Evolutionary conservation across 768 basidiomycete species (phyloP).

Genomic region (Kwoniella sp.): DNA sequence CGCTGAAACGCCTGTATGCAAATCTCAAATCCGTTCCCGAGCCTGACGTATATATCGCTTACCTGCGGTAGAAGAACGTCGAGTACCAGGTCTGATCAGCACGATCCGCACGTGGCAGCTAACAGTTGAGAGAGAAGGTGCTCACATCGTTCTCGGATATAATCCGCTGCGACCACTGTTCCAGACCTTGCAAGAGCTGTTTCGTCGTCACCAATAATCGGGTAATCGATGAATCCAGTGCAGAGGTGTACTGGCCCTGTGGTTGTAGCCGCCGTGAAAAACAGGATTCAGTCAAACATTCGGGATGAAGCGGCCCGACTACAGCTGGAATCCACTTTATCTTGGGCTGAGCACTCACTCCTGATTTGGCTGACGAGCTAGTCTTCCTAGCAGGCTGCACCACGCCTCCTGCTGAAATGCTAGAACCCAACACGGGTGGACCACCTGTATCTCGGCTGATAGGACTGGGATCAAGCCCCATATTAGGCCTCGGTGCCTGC

Average conservation of each 20-base stretch:
- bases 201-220: constrained; percentile 92
- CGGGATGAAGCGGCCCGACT: neutral
- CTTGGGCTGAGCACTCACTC: constrained; percentile 5
- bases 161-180: constrained; percentile 48
- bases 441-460: constrained; percentile 15
- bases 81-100: neutral
- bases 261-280: neutral
- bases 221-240: constrained; percentile 79
- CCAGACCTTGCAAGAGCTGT: constrained; percentile 72
- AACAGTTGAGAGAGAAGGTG: neutral
- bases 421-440: neutral
- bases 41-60: constrained; percentile 93
- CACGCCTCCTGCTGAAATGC: neutral
- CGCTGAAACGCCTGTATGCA: constrained; percentile 84
- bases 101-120: neutral
- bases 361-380: constrained; percentile 15
- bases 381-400: constrained; percentile 8
- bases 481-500: constrained; percentile 10
- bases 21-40: constrained; percentile 96
- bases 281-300: neutral
- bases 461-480: constrained; percentile 26
- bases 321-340: neutral
- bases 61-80: constrained; percentile 62
- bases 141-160: constrained; percentile 48
- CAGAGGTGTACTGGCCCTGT: constrained; percentile 22